phyloP scores from a whole-genome alignment of 1,284 basidiomycete species.

The Pisolithus thermaeus region DNA sequence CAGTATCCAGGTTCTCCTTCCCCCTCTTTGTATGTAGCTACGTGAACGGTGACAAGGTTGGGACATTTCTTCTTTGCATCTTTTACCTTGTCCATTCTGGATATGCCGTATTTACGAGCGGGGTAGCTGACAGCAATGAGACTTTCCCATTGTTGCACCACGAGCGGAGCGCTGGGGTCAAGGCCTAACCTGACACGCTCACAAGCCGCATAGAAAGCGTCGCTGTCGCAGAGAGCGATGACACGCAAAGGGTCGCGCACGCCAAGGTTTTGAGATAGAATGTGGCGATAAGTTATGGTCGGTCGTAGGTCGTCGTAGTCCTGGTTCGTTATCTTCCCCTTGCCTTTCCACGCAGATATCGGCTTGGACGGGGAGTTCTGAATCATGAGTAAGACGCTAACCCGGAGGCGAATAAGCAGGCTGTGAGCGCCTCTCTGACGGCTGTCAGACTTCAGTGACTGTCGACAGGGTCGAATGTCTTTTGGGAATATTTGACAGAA shows the following conservation, averaged over 20 bases:
- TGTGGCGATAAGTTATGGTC: slow-evolving; percentile 66
- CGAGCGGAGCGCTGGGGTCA: slow-evolving; percentile 72
- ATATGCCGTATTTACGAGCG: slow-evolving; percentile 86
- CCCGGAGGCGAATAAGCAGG: not conserved
- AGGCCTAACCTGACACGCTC: slow-evolving; percentile 80
- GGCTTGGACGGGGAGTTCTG: slow-evolving; percentile 18
- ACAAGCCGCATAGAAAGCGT: slow-evolving; percentile 90
- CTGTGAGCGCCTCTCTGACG: no score
- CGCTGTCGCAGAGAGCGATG: slow-evolving; percentile 89
- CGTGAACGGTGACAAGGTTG: slow-evolving; percentile 81
- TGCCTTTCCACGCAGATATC: slow-evolving; percentile 40
- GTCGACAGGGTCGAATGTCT: no score
- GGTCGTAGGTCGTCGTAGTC: slow-evolving; percentile 58
- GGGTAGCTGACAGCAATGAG: slow-evolving; percentile 96
- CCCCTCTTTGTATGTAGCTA: slow-evolving; percentile 91
- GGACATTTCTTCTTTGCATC: slow-evolving; percentile 87
- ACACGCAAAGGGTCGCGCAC: slow-evolving; percentile 67
- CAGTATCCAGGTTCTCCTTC: slow-evolving; percentile 86
- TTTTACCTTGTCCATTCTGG: slow-evolving; percentile 71
- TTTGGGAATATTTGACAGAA: not conserved
- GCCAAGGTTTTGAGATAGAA: slow-evolving; percentile 58
- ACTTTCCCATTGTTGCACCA: slow-evolving; percentile 90
- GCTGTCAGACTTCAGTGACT: no score
- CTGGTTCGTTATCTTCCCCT: slow-evolving; percentile 38
- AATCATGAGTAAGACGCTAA: slow-evolving; percentile 1